phyloP scores from a whole-genome alignment of 331 rosid genomes.

The Pyracantha coccinea region DNA sequence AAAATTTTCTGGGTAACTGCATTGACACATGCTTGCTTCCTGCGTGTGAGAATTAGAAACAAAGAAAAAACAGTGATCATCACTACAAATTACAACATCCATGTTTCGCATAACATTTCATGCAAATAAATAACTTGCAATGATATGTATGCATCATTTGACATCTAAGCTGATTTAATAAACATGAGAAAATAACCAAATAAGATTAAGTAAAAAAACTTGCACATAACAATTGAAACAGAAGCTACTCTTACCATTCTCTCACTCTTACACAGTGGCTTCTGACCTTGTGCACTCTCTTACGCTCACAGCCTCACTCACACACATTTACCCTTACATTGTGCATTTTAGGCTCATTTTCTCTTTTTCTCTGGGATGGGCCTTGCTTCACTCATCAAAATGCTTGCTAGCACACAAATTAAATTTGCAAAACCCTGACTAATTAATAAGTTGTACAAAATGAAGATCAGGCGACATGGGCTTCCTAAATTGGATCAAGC shows the following conservation, averaged over 20 bases:
- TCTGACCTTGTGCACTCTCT: neutral
- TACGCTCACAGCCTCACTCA: neutral
- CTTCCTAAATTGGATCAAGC: neutral
- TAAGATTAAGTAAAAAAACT: neutral
- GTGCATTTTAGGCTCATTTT: neutral
- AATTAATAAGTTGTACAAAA: neutral
- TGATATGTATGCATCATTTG: neutral
- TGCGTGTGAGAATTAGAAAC: constrained; percentile 10
- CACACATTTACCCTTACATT: neutral
- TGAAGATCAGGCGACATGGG: neutral
- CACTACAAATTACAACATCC: neutral
- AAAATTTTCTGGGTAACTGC: constrained; percentile 65
- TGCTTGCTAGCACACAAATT: neutral
- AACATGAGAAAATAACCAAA: neutral
- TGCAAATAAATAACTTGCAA: neutral
- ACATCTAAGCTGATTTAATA: neutral
- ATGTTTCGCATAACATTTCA: neutral
- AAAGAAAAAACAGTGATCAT: neutral
- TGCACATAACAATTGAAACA: neutral
- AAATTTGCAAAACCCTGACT: neutral
- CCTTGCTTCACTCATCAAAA: neutral
- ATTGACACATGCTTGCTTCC: constrained; percentile 56
- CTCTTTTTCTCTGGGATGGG: neutral
- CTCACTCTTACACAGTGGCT: neutral
- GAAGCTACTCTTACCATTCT: neutral